Evolutionary conservation across 768 basidiomycete genomes (phyloP), one percentile per base, ranked within the genome.

Genomic region (Tricholoma sp.): DNA sequence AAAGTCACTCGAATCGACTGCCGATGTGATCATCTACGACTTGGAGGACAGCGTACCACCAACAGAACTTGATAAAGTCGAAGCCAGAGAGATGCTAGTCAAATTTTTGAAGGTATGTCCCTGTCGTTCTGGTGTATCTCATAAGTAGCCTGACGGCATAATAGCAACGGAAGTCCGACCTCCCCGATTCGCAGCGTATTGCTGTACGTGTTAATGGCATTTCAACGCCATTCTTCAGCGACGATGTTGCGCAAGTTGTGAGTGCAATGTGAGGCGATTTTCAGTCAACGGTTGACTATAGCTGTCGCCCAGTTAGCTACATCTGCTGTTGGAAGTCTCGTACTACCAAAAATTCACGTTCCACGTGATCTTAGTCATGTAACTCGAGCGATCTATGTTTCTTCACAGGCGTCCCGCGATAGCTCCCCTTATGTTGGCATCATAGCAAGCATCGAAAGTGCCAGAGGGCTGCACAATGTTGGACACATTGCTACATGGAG

Each of bases 401-500:
- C 68, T 18, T 70, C 63, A 59, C 61, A 66, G 59, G 66, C 49
- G 29, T 50, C 61, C 34, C 61, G 67, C n/a, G 59, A 67, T 13
- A 64, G 60, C 10, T 2, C 24, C 24, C 55, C 57, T 4, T 74
- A 78, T 1, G 67, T 89, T 45, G 72, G 78, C 45, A 77, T 96
- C 29, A 76, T 97, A 4, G 85, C 90, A 0, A 92, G 90, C 65
- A 84, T 96, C 41, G 94, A 97, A 69, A 95, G 89, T 63, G 93
- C 94, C 1, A 76, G 73, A 51, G 84, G 82, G 2, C 74, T 92
- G 53, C 78, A 83, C 68, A 83, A 84, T 63, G 65, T 94, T 1
- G 78, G 82, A 1, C 74, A 77, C 4, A 94, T 96, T 58, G 91
- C 88, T 0, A 67, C 70, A 6, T 92, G 90, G 86, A 80, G 76